A percentile compares a stretch with the other conserved stretches of the same genome.
Evolutionary conservation across 441 rosid species (phyloP).

Genomic region (Rhodomyrtus psidioides): DNA sequence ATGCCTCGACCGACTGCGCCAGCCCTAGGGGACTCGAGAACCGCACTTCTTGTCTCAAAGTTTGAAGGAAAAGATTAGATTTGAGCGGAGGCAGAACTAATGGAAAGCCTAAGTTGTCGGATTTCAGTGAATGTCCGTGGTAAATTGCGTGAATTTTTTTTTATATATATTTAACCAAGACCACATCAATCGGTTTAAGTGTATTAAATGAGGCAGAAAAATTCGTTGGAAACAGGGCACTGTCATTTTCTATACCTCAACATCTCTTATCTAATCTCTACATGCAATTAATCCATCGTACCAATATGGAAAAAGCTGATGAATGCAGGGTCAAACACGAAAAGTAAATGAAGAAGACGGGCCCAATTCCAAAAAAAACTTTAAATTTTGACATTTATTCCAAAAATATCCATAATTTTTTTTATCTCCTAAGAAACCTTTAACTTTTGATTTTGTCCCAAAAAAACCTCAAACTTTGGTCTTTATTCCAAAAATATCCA

Average conservation of each 20-base stretch:
- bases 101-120: background rate
- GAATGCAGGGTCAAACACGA: background rate
- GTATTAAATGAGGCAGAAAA: background rate
- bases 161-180: background rate
- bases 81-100: background rate
- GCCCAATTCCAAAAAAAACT: no score
- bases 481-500: no score
- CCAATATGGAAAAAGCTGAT: background rate
- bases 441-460: no score
- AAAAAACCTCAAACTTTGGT: no score
- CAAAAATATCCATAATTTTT: no score
- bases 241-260: background rate
- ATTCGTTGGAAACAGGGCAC: background rate
- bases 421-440: no score
- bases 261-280: background rate
- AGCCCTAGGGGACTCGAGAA: background rate
- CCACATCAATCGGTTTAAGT: background rate
- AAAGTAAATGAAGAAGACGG: background rate
- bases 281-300: background rate
- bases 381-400: no score
- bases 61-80: background rate
- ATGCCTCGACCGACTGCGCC: background rate
- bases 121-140: background rate
- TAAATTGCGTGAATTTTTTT: background rate
- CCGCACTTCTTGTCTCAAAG: background rate